phyloP scores from a whole-genome alignment of 768 basidiomycete species.

The Coprinellus micaceus region DNA sequence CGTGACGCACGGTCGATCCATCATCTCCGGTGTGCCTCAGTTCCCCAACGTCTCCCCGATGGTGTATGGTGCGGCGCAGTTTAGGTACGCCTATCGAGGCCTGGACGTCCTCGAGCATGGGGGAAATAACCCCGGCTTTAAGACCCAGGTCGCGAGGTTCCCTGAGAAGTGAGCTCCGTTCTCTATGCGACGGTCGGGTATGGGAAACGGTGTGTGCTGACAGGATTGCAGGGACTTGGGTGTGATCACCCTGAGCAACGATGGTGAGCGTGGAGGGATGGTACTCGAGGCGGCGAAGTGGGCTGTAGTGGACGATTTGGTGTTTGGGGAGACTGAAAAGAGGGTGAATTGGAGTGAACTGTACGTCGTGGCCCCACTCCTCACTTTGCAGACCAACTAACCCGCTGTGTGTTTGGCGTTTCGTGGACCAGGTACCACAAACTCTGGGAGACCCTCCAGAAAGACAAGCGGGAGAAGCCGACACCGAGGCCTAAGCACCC shows the following conservation, averaged over 20 bases:
- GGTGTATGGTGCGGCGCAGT: slow-evolving; percentile 39
- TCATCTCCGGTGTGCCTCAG: slow-evolving; percentile 29
- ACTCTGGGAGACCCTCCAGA: not conserved
- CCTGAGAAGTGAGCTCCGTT: too few relatives aligned
- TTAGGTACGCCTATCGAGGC: slow-evolving; percentile 36
- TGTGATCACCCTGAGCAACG: slow-evolving; percentile 38
- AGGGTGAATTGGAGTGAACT: slow-evolving; percentile 33
- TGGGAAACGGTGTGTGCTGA: not conserved
- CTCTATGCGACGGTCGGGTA: not conserved
- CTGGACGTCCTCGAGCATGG: slow-evolving; percentile 43
- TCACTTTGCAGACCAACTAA: too few relatives aligned
- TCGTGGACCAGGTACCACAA: not conserved
- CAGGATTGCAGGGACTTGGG: slow-evolving; percentile 27
- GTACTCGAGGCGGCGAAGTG: slow-evolving; percentile 36
- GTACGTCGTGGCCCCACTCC: slow-evolving; percentile 12
- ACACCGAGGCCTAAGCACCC: slow-evolving; percentile 25
- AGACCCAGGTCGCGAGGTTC: slow-evolving; percentile 28
- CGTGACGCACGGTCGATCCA: slow-evolving; percentile 32
- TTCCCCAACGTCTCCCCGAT: slow-evolving; percentile 29
- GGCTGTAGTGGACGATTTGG: slow-evolving; percentile 34
- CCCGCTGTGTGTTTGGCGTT: too few relatives aligned
- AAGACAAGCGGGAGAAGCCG: not conserved
- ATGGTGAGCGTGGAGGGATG: slow-evolving; percentile 29
- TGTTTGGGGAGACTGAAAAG: slow-evolving; percentile 11
- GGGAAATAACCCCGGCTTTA: slow-evolving; percentile 37